Evolutionary conservation across 345 rosid species (phyloP).

Genomic region (Lumnitzera racemosa): DNA sequence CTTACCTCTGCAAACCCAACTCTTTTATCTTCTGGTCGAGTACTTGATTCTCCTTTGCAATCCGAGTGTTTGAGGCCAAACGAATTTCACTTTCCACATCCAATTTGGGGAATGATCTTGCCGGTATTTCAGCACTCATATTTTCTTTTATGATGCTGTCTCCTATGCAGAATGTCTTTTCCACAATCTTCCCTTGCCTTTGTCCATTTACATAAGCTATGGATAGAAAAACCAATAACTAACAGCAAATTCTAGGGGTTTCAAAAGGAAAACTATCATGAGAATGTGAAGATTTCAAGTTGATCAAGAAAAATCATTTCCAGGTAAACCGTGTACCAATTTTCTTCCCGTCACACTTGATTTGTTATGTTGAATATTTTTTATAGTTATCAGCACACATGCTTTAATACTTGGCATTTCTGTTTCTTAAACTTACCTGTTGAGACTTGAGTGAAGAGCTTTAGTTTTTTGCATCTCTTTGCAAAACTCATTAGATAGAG

Average conservation of each 20-base stretch:
- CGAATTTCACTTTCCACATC: conserved; percentile 60
- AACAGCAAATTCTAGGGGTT: neutral
- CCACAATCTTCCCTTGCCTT: conserved; percentile 85
- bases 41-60: conserved; percentile 25
- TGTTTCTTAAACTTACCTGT: conserved; percentile 21
- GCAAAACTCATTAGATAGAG: conserved; percentile 61
- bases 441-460: conserved; percentile 73
- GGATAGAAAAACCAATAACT: neutral
- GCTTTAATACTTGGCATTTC: too few species aligned
- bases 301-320: too few species aligned
- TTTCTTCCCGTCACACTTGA: neutral
- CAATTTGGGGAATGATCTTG: conserved; percentile 24
- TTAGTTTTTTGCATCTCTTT: conserved; percentile 58
- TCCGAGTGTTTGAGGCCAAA: conserved; percentile 36
- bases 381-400: neutral
- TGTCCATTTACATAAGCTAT: conserved; percentile 93
- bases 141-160: conserved; percentile 66
- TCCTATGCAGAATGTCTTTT: conserved; percentile 66
- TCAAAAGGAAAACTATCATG: neutral
- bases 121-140: conserved; percentile 22
- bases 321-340: too few species aligned
- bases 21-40: conserved; percentile 63
- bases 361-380: neutral
- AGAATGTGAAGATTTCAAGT: neutral
- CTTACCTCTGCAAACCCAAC: conserved; percentile 74